Evolutionary conservation across 495 filamentous ascomycete species (phyloP), one percentile per base, ranked within the genome.

Genomic region (Lasiosphaeria ovina): DNA sequence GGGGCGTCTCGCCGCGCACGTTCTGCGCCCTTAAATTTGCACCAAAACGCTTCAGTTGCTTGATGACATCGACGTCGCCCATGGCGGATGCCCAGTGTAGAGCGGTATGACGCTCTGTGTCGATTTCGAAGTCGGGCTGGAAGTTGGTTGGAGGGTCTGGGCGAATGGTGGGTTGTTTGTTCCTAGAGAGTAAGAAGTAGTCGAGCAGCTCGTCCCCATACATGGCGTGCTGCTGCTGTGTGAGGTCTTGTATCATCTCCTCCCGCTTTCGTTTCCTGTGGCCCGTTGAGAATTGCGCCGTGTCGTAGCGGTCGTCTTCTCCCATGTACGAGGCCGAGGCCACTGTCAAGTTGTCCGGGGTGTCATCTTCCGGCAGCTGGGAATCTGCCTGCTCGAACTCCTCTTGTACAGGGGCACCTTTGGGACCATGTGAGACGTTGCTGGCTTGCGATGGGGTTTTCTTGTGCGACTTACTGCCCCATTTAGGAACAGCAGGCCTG

Each of bases 51-150:
- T 93, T 86, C 4, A 98, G 77, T 66, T 93, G 85, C 69, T 86
- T 89, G 57, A 97, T 90, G 35, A 98, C 89, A 34, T 91, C 89
- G 16, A 97, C 76, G 67, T 98, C 94, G 45, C 93, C 94, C 94
- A 98, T 98, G n/a, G 94, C 89, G 59, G 90, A 89, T 16, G 92
- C 94, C 94, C 94, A 98, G 69, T 98, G 94, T 58, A 98, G 80
- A 3, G 92, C 92, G 3, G 90, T 93, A 66, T 97, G 92, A 4
- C 85, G 84, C 53, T 93, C 90, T 17, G 90, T 86, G 66, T 98
- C 94, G 65, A 98, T 96, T 34, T 86, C 76, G 69, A 90, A 89
- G 75, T 98, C 87, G 12, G 95, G 85, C 61, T 96, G 85, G 69
- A 94, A 95, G 65, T 90, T 86, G 14, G 82, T 72, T 0, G 94